A percentile compares a stretch with the other conserved stretches of the same genome.
Conservation (phyloP, 352 stramenopile genomes). For the Globisporangium abappressorium region DNA sequence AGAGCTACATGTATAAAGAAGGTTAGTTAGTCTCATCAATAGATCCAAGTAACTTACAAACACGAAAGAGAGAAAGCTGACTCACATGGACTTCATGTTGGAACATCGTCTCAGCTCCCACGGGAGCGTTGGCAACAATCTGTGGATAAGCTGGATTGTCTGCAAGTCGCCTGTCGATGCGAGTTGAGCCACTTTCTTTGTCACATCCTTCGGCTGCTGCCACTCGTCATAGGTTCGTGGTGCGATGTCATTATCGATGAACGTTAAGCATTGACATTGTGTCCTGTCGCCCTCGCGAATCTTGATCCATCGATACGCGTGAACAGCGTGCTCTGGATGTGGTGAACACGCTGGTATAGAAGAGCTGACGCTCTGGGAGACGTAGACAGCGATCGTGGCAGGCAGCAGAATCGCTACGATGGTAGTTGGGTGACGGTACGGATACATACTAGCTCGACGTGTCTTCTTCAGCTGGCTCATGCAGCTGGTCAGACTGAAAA, state of each 20-base stretch:
- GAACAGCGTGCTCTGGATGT: slow-evolving; percentile 14
- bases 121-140: slow-evolving; percentile 18
- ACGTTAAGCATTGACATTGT: slow-evolving; percentile 28
- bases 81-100: slow-evolving; percentile 26
- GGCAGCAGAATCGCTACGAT: neutral
- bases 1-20: slow-evolving; percentile 18
- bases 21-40: too few species aligned
- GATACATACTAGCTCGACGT: neutral
- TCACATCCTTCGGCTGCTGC: slow-evolving; percentile 18
- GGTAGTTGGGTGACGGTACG: slow-evolving; percentile 12
- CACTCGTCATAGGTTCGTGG: slow-evolving; percentile 21
- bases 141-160: slow-evolving; percentile 35
- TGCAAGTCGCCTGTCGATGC: slow-evolving; percentile 23
- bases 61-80: too few species aligned
- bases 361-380: slow-evolving; percentile 5
- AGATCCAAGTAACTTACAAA: too few species aligned
- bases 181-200: slow-evolving; percentile 19
- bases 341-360: neutral
- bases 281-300: neutral
- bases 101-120: slow-evolving; percentile 20
- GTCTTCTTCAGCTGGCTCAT: neutral
- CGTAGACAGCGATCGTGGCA: neutral
- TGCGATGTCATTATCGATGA: slow-evolving; percentile 22
- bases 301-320: slow-evolving; percentile 5
- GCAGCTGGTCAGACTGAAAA: neutral